A percentile compares a stretch with the other conserved stretches of the same genome.
phyloP scores from a whole-genome alignment of 139 green algal genomes.

The Mesostigma viride region DNA sequence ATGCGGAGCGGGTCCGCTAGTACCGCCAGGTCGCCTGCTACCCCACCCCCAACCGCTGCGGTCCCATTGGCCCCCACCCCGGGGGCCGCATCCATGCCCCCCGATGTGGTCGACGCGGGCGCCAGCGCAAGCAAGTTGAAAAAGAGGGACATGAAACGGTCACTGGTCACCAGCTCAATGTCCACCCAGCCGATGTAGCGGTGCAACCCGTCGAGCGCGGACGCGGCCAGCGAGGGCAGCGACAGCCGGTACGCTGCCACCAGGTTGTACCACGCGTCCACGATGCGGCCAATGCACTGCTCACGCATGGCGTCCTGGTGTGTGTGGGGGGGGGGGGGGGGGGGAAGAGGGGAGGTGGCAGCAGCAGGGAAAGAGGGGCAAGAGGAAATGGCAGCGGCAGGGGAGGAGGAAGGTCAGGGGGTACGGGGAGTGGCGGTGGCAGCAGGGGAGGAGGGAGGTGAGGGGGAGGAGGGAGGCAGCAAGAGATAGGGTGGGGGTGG shows the following conservation, averaged over 20 bases:
- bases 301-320: slow-evolving; percentile 94
- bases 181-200: slow-evolving; percentile 89
- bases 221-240: neutral
- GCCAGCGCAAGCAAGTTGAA: slow-evolving; percentile 21
- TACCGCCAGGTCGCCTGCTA: no score
- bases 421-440: no score
- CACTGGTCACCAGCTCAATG: slow-evolving; percentile 66
- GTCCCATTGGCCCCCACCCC: no score
- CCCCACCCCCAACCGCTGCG: no score
- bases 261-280: slow-evolving; percentile 56
- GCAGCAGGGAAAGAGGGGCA: neutral
- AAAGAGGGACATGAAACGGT: slow-evolving; percentile 31
- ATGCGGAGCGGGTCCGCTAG: no score
- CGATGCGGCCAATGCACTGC: slow-evolving; percentile 60
- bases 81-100: no score
- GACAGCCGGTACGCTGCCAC: slow-evolving; percentile 37
- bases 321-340: no score
- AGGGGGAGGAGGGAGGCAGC: no score
- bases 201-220: slow-evolving; percentile 40
- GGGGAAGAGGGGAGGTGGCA: neutral
- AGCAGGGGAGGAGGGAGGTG: no score
- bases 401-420: neutral
- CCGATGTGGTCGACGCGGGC: neutral
- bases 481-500: no score
- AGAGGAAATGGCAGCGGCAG: no score